phyloP scores from a whole-genome alignment of 768 basidiomycete species.

The Phylloporus scabripes region DNA sequence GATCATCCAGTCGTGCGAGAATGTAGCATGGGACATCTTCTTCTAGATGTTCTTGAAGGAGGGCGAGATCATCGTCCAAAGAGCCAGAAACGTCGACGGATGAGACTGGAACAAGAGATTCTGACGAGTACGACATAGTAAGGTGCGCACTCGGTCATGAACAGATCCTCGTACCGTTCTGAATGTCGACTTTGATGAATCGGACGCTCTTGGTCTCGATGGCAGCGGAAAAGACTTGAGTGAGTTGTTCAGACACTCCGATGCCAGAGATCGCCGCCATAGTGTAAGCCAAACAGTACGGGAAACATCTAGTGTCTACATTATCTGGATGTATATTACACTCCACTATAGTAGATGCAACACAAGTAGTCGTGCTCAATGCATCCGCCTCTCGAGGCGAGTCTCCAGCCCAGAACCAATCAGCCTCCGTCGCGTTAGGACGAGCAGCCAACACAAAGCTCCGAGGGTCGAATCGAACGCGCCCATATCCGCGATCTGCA shows the following conservation, averaged over 20 bases:
- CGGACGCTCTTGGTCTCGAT: constrained; percentile 46
- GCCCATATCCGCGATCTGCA: constrained; percentile 36
- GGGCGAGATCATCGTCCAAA: constrained; percentile 56
- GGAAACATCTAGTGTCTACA: too few relatives aligned
- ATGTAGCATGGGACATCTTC: constrained; percentile 70
- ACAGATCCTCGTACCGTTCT: constrained; percentile 51
- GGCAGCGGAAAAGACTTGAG: constrained; percentile 52
- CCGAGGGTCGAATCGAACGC: constrained; percentile 41
- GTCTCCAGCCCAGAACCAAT: too few relatives aligned
- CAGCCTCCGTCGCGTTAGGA: background rate
- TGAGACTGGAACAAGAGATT: constrained; percentile 59
- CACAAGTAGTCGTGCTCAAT: too few relatives aligned
- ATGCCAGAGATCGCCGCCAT: constrained; percentile 81
- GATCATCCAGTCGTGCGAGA: constrained; percentile 57
- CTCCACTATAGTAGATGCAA: background rate
- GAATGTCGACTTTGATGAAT: constrained; percentile 74
- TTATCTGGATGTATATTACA: background rate
- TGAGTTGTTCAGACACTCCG: constrained; percentile 52
- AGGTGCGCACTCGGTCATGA: constrained; percentile 17
- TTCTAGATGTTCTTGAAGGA: constrained; percentile 53
- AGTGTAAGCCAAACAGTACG: background rate
- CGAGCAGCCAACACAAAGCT: constrained; percentile 32
- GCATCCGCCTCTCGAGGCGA: too few relatives aligned
- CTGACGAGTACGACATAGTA: constrained; percentile 35
- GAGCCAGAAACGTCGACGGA: constrained; percentile 45